A percentile compares a stretch with the other conserved stretches of the same genome.
Evolutionary conservation across 2,329 filamentous ascomycete genomes (phyloP).

Genomic region (Calonectria montana): DNA sequence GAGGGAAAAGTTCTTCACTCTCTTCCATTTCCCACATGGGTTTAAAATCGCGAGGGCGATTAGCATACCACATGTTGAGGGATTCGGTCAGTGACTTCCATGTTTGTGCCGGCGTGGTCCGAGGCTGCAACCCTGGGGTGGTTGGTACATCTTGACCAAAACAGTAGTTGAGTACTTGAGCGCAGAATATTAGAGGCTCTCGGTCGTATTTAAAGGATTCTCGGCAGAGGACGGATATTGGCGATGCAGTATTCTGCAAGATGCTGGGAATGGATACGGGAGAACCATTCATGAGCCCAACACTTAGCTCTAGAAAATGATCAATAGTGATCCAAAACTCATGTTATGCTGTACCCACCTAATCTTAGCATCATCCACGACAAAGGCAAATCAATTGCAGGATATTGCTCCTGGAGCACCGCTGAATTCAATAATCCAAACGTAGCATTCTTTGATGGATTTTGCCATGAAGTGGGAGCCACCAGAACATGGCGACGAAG

Average conservation of each 20-base stretch:
- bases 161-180: slow-evolving; percentile 49
- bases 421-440: slow-evolving; percentile 28
- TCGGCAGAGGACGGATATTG: slow-evolving; percentile 28
- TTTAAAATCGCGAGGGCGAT: slow-evolving; percentile 46
- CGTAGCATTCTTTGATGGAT: slow-evolving; percentile 27
- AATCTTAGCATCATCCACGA: slow-evolving; percentile 43
- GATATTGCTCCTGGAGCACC: slow-evolving; percentile 29
- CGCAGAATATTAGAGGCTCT: slow-evolving; percentile 47
- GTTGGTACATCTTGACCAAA: slow-evolving; percentile 27
- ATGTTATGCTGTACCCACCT: slow-evolving; percentile 29
- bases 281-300: slow-evolving; percentile 42
- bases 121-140: slow-evolving; percentile 18
- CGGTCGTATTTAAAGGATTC: slow-evolving; percentile 36
- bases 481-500: slow-evolving; percentile 31
- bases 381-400: slow-evolving; percentile 26
- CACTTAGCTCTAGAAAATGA: slow-evolving; percentile 38
- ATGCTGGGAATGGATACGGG: slow-evolving; percentile 41
- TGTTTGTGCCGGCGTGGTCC: slow-evolving; percentile 35
- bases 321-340: background rate
- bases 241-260: slow-evolving; percentile 32
- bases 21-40: slow-evolving; percentile 49
- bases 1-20: slow-evolving; percentile 46
- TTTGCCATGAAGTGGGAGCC: slow-evolving; percentile 35
- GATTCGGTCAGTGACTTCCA: slow-evolving; percentile 48
- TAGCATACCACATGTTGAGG: slow-evolving; percentile 47